phyloP scores from a whole-genome alignment of 495 filamentous ascomycete genomes.

The Xylaria scruposa region DNA sequence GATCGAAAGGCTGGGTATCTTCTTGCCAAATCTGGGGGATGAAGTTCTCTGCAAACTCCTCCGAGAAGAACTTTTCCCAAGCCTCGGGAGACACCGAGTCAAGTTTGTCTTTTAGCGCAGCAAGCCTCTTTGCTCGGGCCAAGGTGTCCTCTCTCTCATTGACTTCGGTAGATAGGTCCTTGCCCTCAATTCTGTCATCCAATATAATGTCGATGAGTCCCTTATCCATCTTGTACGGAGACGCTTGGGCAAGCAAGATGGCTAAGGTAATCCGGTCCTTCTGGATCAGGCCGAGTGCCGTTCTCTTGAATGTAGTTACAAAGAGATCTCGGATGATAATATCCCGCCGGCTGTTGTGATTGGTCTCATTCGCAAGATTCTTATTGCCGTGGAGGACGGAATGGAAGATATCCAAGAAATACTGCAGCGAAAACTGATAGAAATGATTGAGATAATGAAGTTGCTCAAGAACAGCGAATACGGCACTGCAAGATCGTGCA shows the following conservation, averaged over 20 bases:
- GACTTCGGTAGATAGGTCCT: conserved; percentile 74
- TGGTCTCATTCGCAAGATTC: conserved; percentile 70
- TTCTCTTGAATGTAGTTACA: conserved; percentile 88
- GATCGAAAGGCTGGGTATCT: conserved; percentile 67
- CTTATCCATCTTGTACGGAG: conserved; percentile 93
- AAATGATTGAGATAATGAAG: conserved; percentile 98
- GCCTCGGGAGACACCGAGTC: conserved; percentile 62
- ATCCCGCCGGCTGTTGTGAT: conserved; percentile 78
- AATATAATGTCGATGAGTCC: conserved; percentile 83
- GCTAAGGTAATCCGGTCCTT: conserved; percentile 93
- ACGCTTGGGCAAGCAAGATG: conserved; percentile 94
- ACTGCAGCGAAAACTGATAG: conserved; percentile 98
- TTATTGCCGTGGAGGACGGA: conserved; percentile 85
- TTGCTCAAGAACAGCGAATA: conserved; percentile 95
- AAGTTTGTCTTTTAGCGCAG: conserved; percentile 76
- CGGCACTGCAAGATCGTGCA: conserved; percentile 91
- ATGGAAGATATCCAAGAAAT: conserved; percentile 97
- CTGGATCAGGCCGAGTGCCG: conserved; percentile 89
- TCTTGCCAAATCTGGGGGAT: conserved; percentile 82
- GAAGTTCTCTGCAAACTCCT: conserved; percentile 87
- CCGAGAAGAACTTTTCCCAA: conserved; percentile 81
- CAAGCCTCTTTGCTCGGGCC: conserved; percentile 67
- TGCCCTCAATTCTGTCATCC: conserved; percentile 75
- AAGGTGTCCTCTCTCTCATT: conserved; percentile 74
- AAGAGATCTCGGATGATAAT: conserved; percentile 90